These are phyloP conservation scores for Middelhovenomyces tepae DNA, from an alignment of 805 yeast species.

Conservation along the genomic window DNA sequence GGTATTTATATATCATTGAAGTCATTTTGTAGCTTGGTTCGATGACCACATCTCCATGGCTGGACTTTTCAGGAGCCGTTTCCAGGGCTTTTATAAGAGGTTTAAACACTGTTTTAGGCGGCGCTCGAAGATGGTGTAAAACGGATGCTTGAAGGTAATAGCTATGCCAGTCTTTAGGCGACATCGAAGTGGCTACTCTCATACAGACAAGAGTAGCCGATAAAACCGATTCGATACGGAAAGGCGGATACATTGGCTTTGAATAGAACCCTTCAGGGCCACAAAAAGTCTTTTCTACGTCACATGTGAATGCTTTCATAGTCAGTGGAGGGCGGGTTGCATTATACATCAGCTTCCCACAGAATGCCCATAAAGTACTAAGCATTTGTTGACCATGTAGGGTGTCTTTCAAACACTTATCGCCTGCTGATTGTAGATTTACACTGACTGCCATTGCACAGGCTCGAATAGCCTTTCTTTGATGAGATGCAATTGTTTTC, in stretches of 20 bases:
- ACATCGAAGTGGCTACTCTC: slow-evolving; percentile 35
- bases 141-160: slow-evolving; percentile 52
- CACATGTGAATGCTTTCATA: slow-evolving; percentile 43
- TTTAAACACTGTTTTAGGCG: slow-evolving; percentile 31
- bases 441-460: slow-evolving; percentile 63
- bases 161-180: slow-evolving; percentile 50
- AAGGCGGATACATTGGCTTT: slow-evolving; percentile 1
- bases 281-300: slow-evolving; percentile 37
- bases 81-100: slow-evolving; percentile 30
- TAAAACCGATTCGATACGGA: slow-evolving; percentile 1
- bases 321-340: slow-evolving; percentile 26
- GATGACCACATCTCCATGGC: slow-evolving; percentile 43
- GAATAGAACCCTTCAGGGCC: slow-evolving; percentile 21
- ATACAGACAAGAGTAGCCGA: slow-evolving; percentile 26
- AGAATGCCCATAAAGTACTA: slow-evolving; percentile 40
- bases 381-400: slow-evolving; percentile 30
- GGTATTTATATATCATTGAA: slow-evolving; percentile 50
- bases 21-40: slow-evolving; percentile 73
- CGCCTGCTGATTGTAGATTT: slow-evolving; percentile 18
- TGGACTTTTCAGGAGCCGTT: slow-evolving; percentile 13
- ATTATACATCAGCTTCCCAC: slow-evolving; percentile 46
- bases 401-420: slow-evolving; percentile 11
- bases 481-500: slow-evolving; percentile 49
- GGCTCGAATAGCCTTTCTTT: slow-evolving; percentile 62
- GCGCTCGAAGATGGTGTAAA: slow-evolving; percentile 39